Base-by-base conservation (phyloP, 371 early-diverging fungal genomes). In the Mucor circinelloides region DNA sequence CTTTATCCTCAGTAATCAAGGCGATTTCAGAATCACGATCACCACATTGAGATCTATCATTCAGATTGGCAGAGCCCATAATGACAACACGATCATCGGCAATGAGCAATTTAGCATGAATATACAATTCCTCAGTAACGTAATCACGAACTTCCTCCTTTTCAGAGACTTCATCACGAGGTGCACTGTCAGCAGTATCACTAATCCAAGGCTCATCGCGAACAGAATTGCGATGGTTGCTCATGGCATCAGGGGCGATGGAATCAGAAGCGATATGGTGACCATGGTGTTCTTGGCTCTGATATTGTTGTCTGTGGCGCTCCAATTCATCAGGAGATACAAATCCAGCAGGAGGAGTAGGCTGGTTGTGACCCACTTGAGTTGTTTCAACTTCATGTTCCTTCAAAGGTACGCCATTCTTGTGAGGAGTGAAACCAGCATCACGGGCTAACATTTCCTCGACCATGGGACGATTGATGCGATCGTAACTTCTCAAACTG, bases 41-140 rank as follows among this genome's bases (percentile, higher is more conserved):
- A 55, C 98, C 98, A 42, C 89, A 78, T 79, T 94, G 91, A 0
- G 94, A 94, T 8, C 98, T 89, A 76, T 94, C 95, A 73, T 97
- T 97, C 68, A 97, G 75, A 76, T 97, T 97, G 36, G 97, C 96
- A 12, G 93, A 93, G 10, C 97, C 97, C 80, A 93, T 88, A 62
- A 97, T 86, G 27, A 92, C 91, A 42, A 85, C 77, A 25, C 85
- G 85, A 70, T 94, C 94, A 72, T 97, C 97, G 7, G 92, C 91
- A 72, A 97, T 95, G 85, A 97, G 84, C 34, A 96, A 75, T 75
- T 97, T 97, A 66, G 92, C 90, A 80, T 97, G 97, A 46, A 97
- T 88, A 73, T 97, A 97, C 30, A 95, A 76, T 68, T 92, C 91
- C 76, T 97, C 96, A 1, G 93, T 91, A 0, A 93, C 91, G 68